Conservation (phyloP, 225 moss, liverwort and hornwort species). For the Asterella californica region DNA sequence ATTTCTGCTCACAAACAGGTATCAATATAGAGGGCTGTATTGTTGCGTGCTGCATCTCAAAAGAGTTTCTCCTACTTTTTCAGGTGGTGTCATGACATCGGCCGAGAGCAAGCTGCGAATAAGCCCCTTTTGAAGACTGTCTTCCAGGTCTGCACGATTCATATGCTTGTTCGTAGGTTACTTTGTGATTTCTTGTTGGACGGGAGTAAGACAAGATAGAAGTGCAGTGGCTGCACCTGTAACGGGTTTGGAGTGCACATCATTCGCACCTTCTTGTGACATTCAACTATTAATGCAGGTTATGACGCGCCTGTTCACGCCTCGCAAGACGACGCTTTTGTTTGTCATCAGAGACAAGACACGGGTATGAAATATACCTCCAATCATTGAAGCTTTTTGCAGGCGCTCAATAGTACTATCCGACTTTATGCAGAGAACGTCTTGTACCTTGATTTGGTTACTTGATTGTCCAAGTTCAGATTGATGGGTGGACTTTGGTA, state of each 20-base stretch:
- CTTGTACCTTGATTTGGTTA: neutral
- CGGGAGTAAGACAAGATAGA: neutral
- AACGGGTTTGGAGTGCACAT: neutral
- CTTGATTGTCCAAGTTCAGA: neutral
- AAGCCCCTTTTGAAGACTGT: conserved; percentile 89
- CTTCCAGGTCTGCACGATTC: conserved; percentile 49
- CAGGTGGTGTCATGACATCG: conserved; percentile 98
- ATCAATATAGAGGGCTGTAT: neutral
- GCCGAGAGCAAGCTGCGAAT: conserved; percentile 96
- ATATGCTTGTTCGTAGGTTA: neutral
- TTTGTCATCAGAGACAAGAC: conserved; percentile 99
- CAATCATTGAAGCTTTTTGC: no score
- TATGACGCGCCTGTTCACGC: conserved; percentile 93
- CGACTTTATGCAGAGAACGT: neutral
- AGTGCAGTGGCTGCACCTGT: no score
- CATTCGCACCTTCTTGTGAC: neutral
- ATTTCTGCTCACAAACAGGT: neutral
- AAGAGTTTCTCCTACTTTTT: neutral
- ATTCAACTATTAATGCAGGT: conserved; percentile 30
- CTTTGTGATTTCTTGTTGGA: neutral
- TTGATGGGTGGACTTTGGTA: neutral
- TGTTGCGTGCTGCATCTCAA: neutral
- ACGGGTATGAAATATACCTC: conserved; percentile 14
- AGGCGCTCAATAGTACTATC: neutral
- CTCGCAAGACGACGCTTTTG: conserved; percentile 79